Evolutionary conservation across 192 early-diverging fungal species (phyloP), one percentile per base, ranked within the genome.

Genomic region (Linnemannia hyalina): DNA sequence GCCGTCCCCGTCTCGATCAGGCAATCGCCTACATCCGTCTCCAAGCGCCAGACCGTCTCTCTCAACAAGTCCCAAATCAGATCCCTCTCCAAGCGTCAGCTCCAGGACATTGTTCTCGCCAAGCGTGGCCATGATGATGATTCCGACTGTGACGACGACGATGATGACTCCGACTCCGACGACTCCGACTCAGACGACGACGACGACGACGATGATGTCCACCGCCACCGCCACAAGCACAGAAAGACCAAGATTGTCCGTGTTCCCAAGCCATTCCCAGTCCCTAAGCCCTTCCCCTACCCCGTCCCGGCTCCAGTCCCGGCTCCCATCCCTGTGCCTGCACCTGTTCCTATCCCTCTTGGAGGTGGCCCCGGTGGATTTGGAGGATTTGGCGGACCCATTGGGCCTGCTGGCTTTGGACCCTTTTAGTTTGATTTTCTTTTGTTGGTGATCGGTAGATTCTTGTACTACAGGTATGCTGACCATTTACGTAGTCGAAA

Each of bases 341-440:
- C 42, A 32, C 36, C 52, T 2, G 5, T 49, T 29, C 68, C 77
- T 15, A 41, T 78, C 18, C 29, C 16, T n/a, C 68, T 41, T 41
- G 16, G 38, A 40, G 38, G 22, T 47, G 75, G 41, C 47, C 20
- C 57, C 5, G 65, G 65, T 77, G 74, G 74, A n/a, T 35, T 52
- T 40, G 75, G 22, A 10, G 52, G 55, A 42, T 76, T 68, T 76
- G 75, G 75, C 3, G 60, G 75, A 65, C 36, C 57, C 20, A 60
- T 76, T 65, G 75, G 75, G 10, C 40, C 54, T 65, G 75, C 57
- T 26, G 75, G 75, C 26, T 63, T 60, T 44, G 75, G 75, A 13
- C 42, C 42, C 16, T 60, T 65, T 18, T 76, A 76, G 40, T 26
- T 5, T 22, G 75, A 57, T 60, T 65, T 13, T 76, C 42, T 22